These are phyloP conservation scores for Venturia effusa DNA, from an alignment of 2,329 filamentous ascomycete genomes.

Conservation along the genomic window DNA sequence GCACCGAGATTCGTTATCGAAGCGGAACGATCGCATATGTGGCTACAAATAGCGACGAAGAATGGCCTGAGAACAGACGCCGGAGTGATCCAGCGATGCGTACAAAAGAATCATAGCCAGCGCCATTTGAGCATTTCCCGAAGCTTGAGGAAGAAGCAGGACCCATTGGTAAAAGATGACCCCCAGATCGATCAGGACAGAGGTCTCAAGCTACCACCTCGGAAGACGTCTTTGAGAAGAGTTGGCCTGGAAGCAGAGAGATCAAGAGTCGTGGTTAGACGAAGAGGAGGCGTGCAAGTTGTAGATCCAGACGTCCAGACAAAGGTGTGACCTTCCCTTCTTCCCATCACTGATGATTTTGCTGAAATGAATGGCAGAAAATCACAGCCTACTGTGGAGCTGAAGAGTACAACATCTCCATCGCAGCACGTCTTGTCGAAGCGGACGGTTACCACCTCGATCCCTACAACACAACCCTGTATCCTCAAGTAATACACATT, in stretches of 20 bases:
- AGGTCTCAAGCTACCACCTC: slow-evolving; percentile 29
- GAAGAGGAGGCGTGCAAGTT: slow-evolving; percentile 31
- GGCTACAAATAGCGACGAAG: background rate
- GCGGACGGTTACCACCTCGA: slow-evolving; percentile 52
- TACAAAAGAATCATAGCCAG: background rate
- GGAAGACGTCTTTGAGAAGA: slow-evolving; percentile 68
- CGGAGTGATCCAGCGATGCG: background rate
- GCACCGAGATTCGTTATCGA: background rate
- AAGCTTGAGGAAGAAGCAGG: slow-evolving; percentile 2
- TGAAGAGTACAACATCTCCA: slow-evolving; percentile 52
- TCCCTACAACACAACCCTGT: slow-evolving; percentile 49
- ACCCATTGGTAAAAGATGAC: background rate
- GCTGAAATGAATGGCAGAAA: slow-evolving; percentile 24
- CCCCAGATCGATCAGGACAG: background rate
- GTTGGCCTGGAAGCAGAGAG: slow-evolving; percentile 78
- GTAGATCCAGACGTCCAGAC: slow-evolving; percentile 36
- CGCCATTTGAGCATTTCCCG: background rate
- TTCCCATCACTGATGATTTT: background rate
- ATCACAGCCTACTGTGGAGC: slow-evolving; percentile 57
- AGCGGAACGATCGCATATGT: background rate
- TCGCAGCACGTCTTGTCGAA: slow-evolving; percentile 46
- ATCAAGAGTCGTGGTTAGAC: slow-evolving; percentile 43
- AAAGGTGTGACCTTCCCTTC: slow-evolving; percentile 22
- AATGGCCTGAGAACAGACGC: background rate
- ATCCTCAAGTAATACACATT: slow-evolving; percentile 55